These are phyloP conservation scores for Fraxinus sp. DNA, from an alignment of 305 asterid genomes.

Conservation along the genomic window DNA sequence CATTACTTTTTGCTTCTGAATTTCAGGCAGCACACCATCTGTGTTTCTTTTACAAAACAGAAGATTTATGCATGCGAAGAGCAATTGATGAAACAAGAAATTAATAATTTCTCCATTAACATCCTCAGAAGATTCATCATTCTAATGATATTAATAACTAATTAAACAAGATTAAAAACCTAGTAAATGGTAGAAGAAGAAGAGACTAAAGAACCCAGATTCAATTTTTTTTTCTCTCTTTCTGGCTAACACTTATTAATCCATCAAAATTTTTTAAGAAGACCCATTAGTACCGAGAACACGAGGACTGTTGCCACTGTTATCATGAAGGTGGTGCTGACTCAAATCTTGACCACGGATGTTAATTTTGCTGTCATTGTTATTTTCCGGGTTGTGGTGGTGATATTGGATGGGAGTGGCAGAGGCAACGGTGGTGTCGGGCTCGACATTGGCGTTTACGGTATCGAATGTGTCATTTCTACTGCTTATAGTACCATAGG, in stretches of 20 bases:
- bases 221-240: conserved; percentile 7
- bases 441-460: too few relatives aligned
- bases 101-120: conserved; percentile 21
- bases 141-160: conserved; percentile 36
- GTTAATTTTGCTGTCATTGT: conserved; percentile 30
- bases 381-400: conserved; percentile 26
- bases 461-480: background rate
- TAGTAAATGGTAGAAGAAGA: conserved; percentile 16
- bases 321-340: conserved; percentile 29
- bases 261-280: conserved; percentile 38
- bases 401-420: conserved; percentile 29
- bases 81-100: background rate
- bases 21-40: conserved; percentile 35
- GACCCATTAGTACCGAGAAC: conserved; percentile 62
- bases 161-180: conserved; percentile 27
- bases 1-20: conserved; percentile 41
- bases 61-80: background rate
- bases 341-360: conserved; percentile 28
- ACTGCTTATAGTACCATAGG: conserved; percentile 5
- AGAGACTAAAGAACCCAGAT: conserved; percentile 22
- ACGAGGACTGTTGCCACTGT: conserved; percentile 22
- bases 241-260: conserved; percentile 34
- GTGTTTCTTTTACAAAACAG: conserved; percentile 8
- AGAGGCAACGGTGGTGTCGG: too few relatives aligned
- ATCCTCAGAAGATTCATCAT: conserved; percentile 34